These are phyloP conservation scores for Leccinum olivaceopallidum DNA, from an alignment of 768 basidiomycete genomes.

Conservation along the genomic window DNA sequence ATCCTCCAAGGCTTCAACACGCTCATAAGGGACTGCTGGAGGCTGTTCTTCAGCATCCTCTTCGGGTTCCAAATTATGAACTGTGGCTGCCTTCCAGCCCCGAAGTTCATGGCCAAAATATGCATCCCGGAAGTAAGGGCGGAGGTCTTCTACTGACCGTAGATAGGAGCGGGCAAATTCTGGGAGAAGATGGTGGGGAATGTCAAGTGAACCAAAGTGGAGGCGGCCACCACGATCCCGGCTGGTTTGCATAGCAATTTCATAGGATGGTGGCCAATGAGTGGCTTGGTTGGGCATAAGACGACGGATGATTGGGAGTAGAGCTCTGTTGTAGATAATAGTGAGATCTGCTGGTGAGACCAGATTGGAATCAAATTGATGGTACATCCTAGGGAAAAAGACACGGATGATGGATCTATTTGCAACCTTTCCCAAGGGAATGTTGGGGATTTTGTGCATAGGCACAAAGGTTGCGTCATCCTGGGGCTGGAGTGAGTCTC, in stretches of 20 bases:
- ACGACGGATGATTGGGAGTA: neutral
- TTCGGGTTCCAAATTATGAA: constrained; percentile 1
- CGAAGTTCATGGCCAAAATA: too few species aligned
- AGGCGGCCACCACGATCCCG: neutral
- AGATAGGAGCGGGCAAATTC: neutral
- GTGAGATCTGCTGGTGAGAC: neutral
- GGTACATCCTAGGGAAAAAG: constrained; percentile 8
- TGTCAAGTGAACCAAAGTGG: neutral
- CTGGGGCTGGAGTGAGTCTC: neutral
- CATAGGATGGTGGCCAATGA: constrained; percentile 3
- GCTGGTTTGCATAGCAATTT: neutral
- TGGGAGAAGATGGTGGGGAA: neutral
- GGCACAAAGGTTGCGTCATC: neutral
- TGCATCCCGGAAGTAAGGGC: neutral
- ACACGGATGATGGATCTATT: neutral
- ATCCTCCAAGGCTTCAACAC: too few species aligned
- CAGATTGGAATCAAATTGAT: neutral
- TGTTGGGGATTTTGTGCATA: constrained; percentile 5
- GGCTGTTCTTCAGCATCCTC: neutral
- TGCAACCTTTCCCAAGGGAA: constrained; percentile 1
- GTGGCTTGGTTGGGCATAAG: neutral
- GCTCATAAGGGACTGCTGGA: neutral
- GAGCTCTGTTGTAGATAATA: neutral
- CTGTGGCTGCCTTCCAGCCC: neutral
- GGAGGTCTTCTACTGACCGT: neutral